Conservation (phyloP, 768 basidiomycete genomes). For the Asterophora parasitica region DNA sequence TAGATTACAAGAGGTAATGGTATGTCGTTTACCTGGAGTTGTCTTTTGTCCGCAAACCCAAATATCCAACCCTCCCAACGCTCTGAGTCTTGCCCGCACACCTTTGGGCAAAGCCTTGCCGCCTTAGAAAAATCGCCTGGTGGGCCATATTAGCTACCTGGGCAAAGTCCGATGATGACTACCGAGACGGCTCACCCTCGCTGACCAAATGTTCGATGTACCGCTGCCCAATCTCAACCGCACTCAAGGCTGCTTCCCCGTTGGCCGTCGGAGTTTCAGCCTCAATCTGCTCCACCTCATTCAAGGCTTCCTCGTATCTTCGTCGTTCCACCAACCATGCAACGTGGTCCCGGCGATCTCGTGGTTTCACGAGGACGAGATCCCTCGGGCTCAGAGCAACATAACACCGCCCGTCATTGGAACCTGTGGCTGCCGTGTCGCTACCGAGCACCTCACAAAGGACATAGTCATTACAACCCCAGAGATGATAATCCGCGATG, state of each 20-base stretch:
- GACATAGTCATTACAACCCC: slow-evolving; percentile 90
- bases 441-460: slow-evolving; percentile 46
- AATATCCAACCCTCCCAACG: slow-evolving; percentile 98
- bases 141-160: neutral
- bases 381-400: slow-evolving; percentile 85
- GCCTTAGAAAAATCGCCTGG: slow-evolving; percentile 66
- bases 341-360: slow-evolving; percentile 88
- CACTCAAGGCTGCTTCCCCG: slow-evolving; percentile 40
- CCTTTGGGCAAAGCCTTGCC: slow-evolving; percentile 77
- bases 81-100: slow-evolving; percentile 72
- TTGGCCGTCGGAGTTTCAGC: slow-evolving; percentile 26
- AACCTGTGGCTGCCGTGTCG: slow-evolving; percentile 22
- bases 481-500: slow-evolving; percentile 72
- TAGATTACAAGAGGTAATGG: neutral
- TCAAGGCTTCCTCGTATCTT: slow-evolving; percentile 87
- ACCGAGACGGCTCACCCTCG: slow-evolving; percentile 50
- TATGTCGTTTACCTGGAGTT: slow-evolving; percentile 55
- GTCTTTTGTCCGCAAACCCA: slow-evolving; percentile 73
- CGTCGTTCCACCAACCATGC: slow-evolving; percentile 85
- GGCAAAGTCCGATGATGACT: neutral
- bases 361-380: slow-evolving; percentile 78
- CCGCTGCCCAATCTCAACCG: slow-evolving; percentile 71
- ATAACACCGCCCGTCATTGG: slow-evolving; percentile 51
- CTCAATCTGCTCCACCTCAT: slow-evolving; percentile 68
- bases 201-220: slow-evolving; percentile 84